Evolutionary conservation across 2,329 filamentous ascomycete species (phyloP).

Genomic region (Daldinia sp.): DNA sequence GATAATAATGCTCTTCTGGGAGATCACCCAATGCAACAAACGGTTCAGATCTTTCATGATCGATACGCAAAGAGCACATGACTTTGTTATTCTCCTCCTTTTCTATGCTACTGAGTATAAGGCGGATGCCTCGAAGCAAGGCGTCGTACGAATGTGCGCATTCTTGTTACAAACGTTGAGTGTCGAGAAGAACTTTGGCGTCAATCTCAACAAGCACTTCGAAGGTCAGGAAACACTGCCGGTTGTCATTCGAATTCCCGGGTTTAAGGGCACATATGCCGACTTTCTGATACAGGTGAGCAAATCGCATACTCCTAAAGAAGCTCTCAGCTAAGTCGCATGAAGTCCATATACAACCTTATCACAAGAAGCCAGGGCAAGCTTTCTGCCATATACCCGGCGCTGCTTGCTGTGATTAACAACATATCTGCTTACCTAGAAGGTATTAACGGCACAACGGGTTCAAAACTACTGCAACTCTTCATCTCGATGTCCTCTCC

Average conservation of each 20-base stretch:
- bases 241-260: slow-evolving; percentile 80
- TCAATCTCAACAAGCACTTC: slow-evolving; percentile 89
- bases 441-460: slow-evolving; percentile 78
- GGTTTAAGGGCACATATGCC: slow-evolving; percentile 90
- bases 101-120: slow-evolving; percentile 95
- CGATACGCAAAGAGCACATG: slow-evolving; percentile 91
- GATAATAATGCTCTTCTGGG: slow-evolving; percentile 98
- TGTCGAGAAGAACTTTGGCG: slow-evolving; percentile 89
- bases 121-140: slow-evolving; percentile 86
- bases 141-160: slow-evolving; percentile 95
- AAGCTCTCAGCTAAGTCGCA: slow-evolving; percentile 41
- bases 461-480: slow-evolving; percentile 86
- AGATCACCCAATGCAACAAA: slow-evolving; percentile 96
- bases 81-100: slow-evolving; percentile 89
- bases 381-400: slow-evolving; percentile 90
- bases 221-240: slow-evolving; percentile 90
- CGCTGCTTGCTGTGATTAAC: slow-evolving; percentile 90
- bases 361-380: slow-evolving; percentile 93
- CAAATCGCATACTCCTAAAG: slow-evolving; percentile 46
- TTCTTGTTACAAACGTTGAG: slow-evolving; percentile 96
- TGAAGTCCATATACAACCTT: slow-evolving; percentile 86
- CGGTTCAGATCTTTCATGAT: slow-evolving; percentile 96
- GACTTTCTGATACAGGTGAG: slow-evolving; percentile 92
- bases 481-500: slow-evolving; percentile 94
- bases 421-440: slow-evolving; percentile 90